These are phyloP conservation scores for Rubia peregrina DNA, from an alignment of 305 asterid species.

Conservation along the genomic window DNA sequence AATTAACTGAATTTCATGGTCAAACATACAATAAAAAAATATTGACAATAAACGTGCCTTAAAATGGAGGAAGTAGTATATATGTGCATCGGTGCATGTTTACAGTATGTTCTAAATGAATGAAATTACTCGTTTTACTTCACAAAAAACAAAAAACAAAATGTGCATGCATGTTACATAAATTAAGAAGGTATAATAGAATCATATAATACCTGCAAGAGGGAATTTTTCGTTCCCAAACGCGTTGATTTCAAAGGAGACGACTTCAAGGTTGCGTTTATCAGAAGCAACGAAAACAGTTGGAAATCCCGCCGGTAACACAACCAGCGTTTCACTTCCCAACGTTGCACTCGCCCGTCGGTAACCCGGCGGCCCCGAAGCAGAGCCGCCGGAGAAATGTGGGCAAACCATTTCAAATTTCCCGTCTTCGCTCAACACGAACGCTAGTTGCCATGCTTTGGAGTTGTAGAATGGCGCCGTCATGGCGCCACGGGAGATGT, in stretches of 20 bases:
- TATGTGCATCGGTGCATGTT: too few species aligned
- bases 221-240: slow-evolving; percentile 28
- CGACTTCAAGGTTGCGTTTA: slow-evolving; percentile 38
- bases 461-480: slow-evolving; percentile 44
- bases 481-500: slow-evolving; percentile 66
- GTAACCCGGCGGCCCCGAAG: slow-evolving; percentile 26
- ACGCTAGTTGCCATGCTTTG: slow-evolving; percentile 31
- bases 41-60: too few species aligned
- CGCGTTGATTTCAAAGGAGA: slow-evolving; percentile 46
- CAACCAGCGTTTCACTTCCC: slow-evolving; percentile 38
- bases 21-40: too few species aligned
- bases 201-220: slow-evolving; percentile 38
- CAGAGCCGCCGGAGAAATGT: slow-evolving; percentile 25
- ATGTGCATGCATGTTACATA: too few species aligned
- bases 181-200: neutral
- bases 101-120: too few species aligned
- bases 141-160: too few species aligned
- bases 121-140: too few species aligned
- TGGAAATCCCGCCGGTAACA: slow-evolving; percentile 71
- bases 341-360: slow-evolving; percentile 36
- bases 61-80: too few species aligned
- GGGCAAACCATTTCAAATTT: slow-evolving; percentile 71
- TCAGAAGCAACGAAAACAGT: slow-evolving; percentile 42
- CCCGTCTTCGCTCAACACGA: slow-evolving; percentile 52
- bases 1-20: too few species aligned